Evolutionary conservation across 1,284 basidiomycete genomes (phyloP).

Genomic region (Amylostereum areolatum): DNA sequence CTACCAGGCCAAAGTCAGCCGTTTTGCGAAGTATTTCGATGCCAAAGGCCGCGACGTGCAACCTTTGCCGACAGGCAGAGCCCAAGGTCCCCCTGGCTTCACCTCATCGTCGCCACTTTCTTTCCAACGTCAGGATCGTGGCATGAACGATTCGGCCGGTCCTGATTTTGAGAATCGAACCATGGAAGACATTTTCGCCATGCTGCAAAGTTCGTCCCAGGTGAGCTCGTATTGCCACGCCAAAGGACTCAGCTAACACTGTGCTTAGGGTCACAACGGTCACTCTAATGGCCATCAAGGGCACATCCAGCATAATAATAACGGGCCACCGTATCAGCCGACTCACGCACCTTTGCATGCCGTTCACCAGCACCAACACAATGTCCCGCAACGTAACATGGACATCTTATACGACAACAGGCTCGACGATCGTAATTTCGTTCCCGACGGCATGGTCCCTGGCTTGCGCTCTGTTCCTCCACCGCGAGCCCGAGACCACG

Average conservation of each 20-base stretch:
- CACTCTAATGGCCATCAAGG: neutral
- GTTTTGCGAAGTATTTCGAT: conserved; percentile 80
- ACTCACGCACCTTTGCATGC: conserved; percentile 22
- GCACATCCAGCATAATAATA: neutral
- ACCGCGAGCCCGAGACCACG: conserved; percentile 51
- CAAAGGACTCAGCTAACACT: neutral
- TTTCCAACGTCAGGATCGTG: conserved; percentile 40
- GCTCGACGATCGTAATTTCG: conserved; percentile 67
- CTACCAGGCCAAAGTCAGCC: conserved; percentile 59
- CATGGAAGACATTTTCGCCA: conserved; percentile 72
- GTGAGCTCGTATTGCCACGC: conserved; percentile 26
- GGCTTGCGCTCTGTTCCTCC: conserved; percentile 63
- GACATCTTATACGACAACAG: conserved; percentile 69
- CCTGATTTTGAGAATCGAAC: conserved; percentile 45
- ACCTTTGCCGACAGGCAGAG: conserved; percentile 27
- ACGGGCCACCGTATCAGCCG: conserved; percentile 18
- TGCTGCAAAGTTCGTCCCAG: conserved; percentile 62
- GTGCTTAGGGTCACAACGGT: neutral
- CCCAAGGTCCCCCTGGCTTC: conserved; percentile 30
- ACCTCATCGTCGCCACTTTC: conserved; percentile 38
- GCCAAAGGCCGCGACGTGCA: conserved; percentile 50
- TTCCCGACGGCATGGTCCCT: conserved; percentile 79
- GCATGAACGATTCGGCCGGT: conserved; percentile 28
- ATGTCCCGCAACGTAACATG: conserved; percentile 37
- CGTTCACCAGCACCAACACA: conserved; percentile 31